Conservation (phyloP, 306 rosid species). For the Oemleria cerasiformis region DNA sequence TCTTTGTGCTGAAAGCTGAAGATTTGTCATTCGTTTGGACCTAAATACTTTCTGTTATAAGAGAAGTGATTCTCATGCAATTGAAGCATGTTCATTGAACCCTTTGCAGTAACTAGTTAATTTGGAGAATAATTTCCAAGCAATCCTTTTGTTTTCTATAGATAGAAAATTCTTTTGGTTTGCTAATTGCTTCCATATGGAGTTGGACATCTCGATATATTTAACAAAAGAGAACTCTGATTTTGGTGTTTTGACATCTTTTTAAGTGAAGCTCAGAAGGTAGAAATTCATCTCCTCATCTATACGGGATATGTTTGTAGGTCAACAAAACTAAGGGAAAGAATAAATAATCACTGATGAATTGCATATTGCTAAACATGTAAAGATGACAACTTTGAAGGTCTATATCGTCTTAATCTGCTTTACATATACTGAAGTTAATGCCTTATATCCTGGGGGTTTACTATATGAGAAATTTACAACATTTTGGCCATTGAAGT, state of each 20-base stretch:
- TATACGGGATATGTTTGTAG: background rate
- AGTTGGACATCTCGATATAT: background rate
- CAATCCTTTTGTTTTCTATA: background rate
- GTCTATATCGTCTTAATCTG: background rate
- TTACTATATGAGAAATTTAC: background rate
- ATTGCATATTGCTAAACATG: background rate
- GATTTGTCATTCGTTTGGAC: background rate
- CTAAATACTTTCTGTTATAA: background rate
- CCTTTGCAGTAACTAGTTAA: background rate
- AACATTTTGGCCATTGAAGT: background rate
- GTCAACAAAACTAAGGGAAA: background rate
- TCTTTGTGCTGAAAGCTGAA: background rate
- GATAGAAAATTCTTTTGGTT: background rate
- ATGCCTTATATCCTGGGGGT: slow-evolving; percentile 1
- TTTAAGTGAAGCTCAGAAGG: background rate
- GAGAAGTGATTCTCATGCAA: background rate
- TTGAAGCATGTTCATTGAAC: background rate
- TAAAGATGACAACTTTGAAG: background rate
- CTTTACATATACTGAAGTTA: background rate
- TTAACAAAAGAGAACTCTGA: background rate
- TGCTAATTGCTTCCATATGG: background rate
- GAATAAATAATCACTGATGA: background rate
- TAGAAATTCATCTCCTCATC: background rate
- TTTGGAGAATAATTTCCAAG: background rate
- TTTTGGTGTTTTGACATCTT: background rate